Conservation (phyloP, 148 eudicot genomes). For the Camellia sinensis region DNA sequence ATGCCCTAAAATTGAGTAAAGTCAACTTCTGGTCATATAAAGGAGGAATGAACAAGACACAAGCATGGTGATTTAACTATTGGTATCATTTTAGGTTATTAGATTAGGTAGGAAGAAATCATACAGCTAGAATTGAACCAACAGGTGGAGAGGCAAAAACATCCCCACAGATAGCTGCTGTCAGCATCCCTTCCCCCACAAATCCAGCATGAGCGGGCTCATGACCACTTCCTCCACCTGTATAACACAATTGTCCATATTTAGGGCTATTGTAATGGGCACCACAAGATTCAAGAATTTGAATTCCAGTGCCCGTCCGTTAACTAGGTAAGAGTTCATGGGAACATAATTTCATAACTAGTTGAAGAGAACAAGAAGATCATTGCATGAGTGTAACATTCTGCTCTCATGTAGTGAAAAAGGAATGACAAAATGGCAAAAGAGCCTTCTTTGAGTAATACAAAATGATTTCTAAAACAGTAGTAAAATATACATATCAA, state of each 20-base stretch:
- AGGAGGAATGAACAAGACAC: neutral
- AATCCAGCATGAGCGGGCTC: constrained; percentile 99
- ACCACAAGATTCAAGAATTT: no score
- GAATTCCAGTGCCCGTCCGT: no score
- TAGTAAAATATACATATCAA: neutral
- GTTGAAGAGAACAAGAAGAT: neutral
- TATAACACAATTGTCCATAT: neutral
- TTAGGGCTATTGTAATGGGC: no score
- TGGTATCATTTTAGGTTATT: neutral
- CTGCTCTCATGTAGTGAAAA: neutral
- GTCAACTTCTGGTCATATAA: constrained; percentile 14
- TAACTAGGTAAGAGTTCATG: neutral
- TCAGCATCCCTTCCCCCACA: constrained; percentile 98
- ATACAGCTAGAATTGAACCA: constrained; percentile 85
- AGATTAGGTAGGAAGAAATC: constrained; percentile 19
- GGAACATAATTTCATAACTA: neutral
- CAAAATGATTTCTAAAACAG: neutral
- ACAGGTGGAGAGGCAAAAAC: constrained; percentile 96
- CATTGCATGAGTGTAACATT: neutral
- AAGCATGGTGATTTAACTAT: constrained; percentile 1
- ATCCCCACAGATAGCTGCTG: constrained; percentile 97
- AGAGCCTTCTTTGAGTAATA: neutral
- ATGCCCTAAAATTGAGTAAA: constrained; percentile 56
- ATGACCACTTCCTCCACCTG: constrained; percentile 99
- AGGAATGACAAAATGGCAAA: neutral